Percentiles rank a stretch among this genome's conserved stretches.
Conservation (phyloP, 1,284 basidiomycete species). For the Uromyces viciae-fabae region DNA sequence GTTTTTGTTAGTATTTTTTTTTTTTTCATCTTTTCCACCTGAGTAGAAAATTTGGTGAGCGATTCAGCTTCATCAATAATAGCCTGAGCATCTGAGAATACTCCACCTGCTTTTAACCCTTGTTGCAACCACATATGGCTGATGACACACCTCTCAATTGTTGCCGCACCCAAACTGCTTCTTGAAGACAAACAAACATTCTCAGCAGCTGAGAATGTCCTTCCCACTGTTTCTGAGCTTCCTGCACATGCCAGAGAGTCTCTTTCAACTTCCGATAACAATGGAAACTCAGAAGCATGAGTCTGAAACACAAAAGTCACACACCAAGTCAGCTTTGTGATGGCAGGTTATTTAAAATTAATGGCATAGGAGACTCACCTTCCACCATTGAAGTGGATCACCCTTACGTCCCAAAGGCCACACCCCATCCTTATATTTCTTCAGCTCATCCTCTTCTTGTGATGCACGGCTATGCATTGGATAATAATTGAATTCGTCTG, state of each 20-base stretch:
- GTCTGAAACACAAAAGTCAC: background rate
- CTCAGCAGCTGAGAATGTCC: background rate
- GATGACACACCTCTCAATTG: background rate
- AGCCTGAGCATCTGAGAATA: no score
- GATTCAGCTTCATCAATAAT: no score
- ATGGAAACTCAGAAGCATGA: background rate
- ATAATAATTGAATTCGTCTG: background rate
- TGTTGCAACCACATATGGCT: no score
- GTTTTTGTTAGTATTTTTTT: no score
- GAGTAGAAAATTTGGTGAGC: no score
- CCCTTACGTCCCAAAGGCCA: background rate
- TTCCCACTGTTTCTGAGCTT: background rate
- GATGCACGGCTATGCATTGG: background rate
- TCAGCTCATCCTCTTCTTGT: slow-evolving; percentile 8
- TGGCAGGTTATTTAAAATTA: background rate
- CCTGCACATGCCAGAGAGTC: background rate
- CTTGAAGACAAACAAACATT: background rate
- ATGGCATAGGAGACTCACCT: background rate
- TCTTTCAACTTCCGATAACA: background rate
- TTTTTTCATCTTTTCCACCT: no score
- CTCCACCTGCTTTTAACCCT: no score
- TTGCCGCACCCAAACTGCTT: background rate
- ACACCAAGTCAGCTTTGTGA: background rate
- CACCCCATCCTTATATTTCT: background rate
- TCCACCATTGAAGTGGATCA: slow-evolving; percentile 2